Conservation (phyloP, 1,284 basidiomycete species). For the Naganishia sp. region DNA sequence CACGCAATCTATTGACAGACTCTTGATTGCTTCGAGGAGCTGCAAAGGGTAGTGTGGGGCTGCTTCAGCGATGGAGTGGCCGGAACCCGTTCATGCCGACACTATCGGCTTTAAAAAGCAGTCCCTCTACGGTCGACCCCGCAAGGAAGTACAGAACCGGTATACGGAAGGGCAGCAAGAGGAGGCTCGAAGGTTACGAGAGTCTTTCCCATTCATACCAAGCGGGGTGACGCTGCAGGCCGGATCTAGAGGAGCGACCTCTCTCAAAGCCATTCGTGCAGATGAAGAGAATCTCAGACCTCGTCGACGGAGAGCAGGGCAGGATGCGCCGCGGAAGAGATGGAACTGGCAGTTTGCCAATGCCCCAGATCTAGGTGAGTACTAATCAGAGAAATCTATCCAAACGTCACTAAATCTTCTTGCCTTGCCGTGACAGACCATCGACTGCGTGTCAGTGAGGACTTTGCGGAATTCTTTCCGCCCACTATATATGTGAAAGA, state of each 20-base stretch:
- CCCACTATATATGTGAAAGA: background rate
- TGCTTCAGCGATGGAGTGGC: conserved; percentile 18
- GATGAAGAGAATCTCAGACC: background rate
- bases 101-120: conserved; percentile 7
- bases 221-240: conserved; percentile 22
- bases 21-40: background rate
- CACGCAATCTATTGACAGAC: too few species aligned
- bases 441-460: background rate
- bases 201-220: conserved; percentile 2
- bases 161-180: conserved; percentile 23
- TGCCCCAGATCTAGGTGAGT: conserved; percentile 8
- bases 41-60: too few species aligned
- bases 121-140: conserved; percentile 1
- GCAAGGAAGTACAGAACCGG: background rate
- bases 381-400: background rate
- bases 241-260: conserved; percentile 21
- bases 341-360: conserved; percentile 26
- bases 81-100: conserved; percentile 19
- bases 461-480: conserved; percentile 12
- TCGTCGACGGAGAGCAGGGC: background rate
- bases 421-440: background rate
- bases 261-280: background rate
- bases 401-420: background rate
- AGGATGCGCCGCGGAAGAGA: conserved; percentile 1
- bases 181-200: background rate